phyloP scores from a whole-genome alignment of 2,329 filamentous ascomycete species.

The Aureobasidium subglaciale region DNA sequence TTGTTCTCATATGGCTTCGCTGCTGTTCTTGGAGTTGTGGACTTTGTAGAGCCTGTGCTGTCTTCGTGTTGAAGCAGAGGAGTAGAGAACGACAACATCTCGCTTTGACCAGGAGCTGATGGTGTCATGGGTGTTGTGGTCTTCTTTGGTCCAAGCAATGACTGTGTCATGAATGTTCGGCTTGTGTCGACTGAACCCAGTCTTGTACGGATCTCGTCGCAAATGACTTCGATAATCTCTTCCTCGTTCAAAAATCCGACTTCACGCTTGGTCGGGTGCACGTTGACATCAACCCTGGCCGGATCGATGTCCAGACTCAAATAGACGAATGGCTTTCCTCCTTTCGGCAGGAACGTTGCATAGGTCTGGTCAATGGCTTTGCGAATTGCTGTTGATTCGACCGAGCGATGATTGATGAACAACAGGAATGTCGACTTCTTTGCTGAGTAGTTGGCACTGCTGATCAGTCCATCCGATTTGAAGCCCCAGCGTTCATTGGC shows the following conservation, averaged over 20 bases:
- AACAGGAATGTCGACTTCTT: slow-evolving; percentile 83
- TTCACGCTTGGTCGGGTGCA: slow-evolving; percentile 93
- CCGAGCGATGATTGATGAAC: slow-evolving; percentile 93
- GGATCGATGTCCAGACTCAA: slow-evolving; percentile 90
- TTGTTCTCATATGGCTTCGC: slow-evolving; percentile 73
- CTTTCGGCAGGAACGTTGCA: slow-evolving; percentile 79
- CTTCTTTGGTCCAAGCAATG: slow-evolving; percentile 58
- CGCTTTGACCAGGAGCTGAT: slow-evolving; percentile 24
- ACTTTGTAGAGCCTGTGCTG: slow-evolving; percentile 27
- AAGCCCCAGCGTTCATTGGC: slow-evolving; percentile 77
- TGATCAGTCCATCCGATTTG: slow-evolving; percentile 70
- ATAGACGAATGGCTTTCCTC: slow-evolving; percentile 89
- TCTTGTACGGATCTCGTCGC: slow-evolving; percentile 67
- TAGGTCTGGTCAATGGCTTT: slow-evolving; percentile 91
- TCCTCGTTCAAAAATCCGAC: slow-evolving; percentile 98
- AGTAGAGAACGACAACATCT: slow-evolving; percentile 3
- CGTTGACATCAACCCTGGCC: slow-evolving; percentile 87
- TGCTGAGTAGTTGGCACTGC: slow-evolving; percentile 89
- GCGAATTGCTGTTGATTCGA: slow-evolving; percentile 82
- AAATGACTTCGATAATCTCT: slow-evolving; percentile 83
- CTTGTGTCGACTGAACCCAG: slow-evolving; percentile 87
- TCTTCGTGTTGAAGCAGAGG: slow-evolving; percentile 31
- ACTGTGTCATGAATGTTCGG: slow-evolving; percentile 90
- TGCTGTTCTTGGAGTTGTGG: slow-evolving; percentile 25
- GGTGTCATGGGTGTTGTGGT: slow-evolving; percentile 35